These are phyloP conservation scores for Epichloe uncinata DNA, from an alignment of 2,329 filamentous ascomycete genomes.

Conservation along the genomic window DNA sequence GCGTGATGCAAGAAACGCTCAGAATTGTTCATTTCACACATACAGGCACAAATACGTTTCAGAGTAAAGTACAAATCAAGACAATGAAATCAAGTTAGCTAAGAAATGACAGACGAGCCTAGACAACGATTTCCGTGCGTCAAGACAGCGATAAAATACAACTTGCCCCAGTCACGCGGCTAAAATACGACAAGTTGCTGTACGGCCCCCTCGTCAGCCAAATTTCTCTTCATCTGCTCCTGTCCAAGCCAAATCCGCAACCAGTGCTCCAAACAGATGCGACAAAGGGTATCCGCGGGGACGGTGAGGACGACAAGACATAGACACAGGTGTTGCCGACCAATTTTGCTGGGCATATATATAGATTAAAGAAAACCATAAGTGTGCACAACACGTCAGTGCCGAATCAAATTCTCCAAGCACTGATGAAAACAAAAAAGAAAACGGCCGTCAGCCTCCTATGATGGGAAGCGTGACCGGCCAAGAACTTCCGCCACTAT, in stretches of 20 bases:
- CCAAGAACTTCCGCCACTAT: background rate
- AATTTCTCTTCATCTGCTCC: conserved; percentile 19
- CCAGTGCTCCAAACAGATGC: conserved; percentile 19
- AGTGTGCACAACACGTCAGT: conserved; percentile 7
- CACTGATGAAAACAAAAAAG: conserved; percentile 9
- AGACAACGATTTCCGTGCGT: conserved; percentile 15
- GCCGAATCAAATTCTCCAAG: background rate
- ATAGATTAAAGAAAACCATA: conserved; percentile 10
- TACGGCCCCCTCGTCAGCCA: conserved; percentile 15
- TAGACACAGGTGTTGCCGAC: conserved; percentile 6
- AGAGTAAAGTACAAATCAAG: conserved; percentile 9
- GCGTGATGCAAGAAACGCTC: no score
- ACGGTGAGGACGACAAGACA: conserved; percentile 11
- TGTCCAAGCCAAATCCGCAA: conserved; percentile 20
- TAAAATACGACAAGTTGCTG: conserved; percentile 28
- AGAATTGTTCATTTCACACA: background rate
- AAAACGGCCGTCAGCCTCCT: conserved; percentile 3
- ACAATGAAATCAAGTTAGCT: conserved; percentile 26
- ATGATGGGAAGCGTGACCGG: background rate
- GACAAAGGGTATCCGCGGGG: conserved; percentile 16
- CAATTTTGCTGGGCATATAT: conserved; percentile 9
- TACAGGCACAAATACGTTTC: conserved; percentile 3
- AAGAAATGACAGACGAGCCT: conserved; percentile 23
- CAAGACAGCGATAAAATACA: conserved; percentile 19
- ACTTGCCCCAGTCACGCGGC: conserved; percentile 20